These are phyloP conservation scores for Aspergillus cejpii DNA, from an alignment of 2,329 filamentous ascomycete species.

Conservation along the genomic window DNA sequence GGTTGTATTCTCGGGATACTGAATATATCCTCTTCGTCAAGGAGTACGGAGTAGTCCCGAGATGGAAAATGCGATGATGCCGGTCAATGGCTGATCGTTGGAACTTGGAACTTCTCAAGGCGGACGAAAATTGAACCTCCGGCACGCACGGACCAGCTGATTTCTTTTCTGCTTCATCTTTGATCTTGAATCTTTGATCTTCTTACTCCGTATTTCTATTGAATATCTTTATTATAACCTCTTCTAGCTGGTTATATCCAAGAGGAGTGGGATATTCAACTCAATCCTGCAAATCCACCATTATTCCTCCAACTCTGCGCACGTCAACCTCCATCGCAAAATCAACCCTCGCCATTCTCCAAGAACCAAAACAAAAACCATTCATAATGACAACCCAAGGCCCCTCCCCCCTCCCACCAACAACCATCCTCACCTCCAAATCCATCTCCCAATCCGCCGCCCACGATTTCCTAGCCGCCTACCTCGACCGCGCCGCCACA, in stretches of 20 bases:
- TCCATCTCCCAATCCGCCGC: slow-evolving; percentile 36
- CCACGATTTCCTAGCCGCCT: slow-evolving; percentile 39
- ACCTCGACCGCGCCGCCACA: slow-evolving; percentile 38
- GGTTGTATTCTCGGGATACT: slow-evolving; percentile 2
- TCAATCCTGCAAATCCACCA: no score
- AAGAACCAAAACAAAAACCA: background rate
- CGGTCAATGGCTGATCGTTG: slow-evolving; percentile 14
- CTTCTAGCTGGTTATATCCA: no score
- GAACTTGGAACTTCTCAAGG: slow-evolving; percentile 11
- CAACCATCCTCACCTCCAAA: slow-evolving; percentile 32
- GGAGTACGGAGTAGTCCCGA: slow-evolving; percentile 10
- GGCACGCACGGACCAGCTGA: slow-evolving; percentile 29
- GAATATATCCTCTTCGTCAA: no score
- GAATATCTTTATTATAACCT: no score
- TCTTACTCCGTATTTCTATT: no score
- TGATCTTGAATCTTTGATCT: slow-evolving; percentile 4
- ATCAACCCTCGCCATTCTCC: background rate
- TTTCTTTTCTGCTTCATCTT: slow-evolving; percentile 1
- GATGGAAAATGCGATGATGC: slow-evolving; percentile 6
- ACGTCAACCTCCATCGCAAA: background rate
- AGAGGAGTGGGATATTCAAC: no score
- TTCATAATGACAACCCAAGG: slow-evolving; percentile 32
- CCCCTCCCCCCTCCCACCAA: slow-evolving; percentile 35
- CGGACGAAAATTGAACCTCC: slow-evolving; percentile 30
- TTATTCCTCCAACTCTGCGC: no score